These are phyloP conservation scores for Ziziphus jujuba DNA, from an alignment of 306 rosid genomes.

Conservation along the genomic window DNA sequence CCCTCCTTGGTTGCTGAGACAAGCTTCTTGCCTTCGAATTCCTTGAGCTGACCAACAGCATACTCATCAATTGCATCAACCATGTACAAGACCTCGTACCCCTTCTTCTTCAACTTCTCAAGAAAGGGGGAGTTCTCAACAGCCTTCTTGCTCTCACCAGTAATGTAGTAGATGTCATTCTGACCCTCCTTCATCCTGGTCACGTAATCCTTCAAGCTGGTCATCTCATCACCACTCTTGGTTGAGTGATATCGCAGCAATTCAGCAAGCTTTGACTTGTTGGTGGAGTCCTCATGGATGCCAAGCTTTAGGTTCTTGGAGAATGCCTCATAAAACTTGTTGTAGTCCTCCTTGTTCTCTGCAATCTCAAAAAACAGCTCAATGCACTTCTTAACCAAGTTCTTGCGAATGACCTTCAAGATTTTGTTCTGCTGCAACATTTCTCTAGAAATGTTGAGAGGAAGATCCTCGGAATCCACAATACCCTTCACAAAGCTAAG, in stretches of 20 bases:
- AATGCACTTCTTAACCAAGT: conserved; percentile 83
- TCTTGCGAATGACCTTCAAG: conserved; percentile 85
- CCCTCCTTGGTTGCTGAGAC: conserved; percentile 97
- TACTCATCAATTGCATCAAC: conserved; percentile 95
- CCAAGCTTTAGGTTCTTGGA: conserved; percentile 89
- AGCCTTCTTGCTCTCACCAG: conserved; percentile 92
- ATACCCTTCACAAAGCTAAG: conserved; percentile 87
- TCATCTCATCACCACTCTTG: conserved; percentile 88
- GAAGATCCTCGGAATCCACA: conserved; percentile 95
- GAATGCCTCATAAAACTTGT: conserved; percentile 86
- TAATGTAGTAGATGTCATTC: conserved; percentile 77
- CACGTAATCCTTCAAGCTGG: conserved; percentile 89
- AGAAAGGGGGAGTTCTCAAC: conserved; percentile 95
- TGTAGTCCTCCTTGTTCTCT: conserved; percentile 93
- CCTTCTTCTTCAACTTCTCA: conserved; percentile 89
- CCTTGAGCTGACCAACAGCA: conserved; percentile 89
- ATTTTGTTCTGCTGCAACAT: conserved; percentile 93
- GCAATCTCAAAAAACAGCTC: conserved; percentile 89
- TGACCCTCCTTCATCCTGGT: conserved; percentile 99
- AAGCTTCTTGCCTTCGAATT: conserved; percentile 86
- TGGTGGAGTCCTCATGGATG: conserved; percentile 79
- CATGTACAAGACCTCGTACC: conserved; percentile 79
- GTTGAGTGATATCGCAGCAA: conserved; percentile 84
- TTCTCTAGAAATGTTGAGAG: conserved; percentile 87
- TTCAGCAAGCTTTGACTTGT: conserved; percentile 84